Base-by-base conservation (phyloP, 176 grass and related monocot genomes). In the Bolboschoenus planiculmis region DNA sequence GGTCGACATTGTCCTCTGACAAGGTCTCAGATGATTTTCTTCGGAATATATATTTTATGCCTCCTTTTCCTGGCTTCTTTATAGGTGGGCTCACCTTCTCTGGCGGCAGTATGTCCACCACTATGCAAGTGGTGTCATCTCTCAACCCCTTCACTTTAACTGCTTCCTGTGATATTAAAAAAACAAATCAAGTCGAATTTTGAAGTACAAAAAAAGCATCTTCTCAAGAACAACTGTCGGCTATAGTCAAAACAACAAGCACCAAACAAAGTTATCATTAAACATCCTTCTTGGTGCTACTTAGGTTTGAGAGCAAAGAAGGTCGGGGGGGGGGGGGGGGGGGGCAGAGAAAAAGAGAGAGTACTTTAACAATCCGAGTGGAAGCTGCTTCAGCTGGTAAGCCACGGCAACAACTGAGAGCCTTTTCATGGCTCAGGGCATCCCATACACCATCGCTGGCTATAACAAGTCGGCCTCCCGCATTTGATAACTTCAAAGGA, bases 391-490 rank as follows among this genome's bases (percentile, higher is more conserved):
- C 95, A 72, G 95, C 92, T 60, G 92, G 92, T 74, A 97, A 64
- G 42, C 95, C 95, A 48, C 90, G 88, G 21, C 87, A 90, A 79
- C 87, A 93, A 84, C 86, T 92, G 35, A 94, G 84, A 42, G 95
- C 87, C 81, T 91, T 84, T 89, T 97, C 90, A 74, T 87, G 92
- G 23, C 55, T 81, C 67, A 97, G 74, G 0, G 90, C 85, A 85
- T 97, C 95, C 95, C 95, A 97, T 20, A 97, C 90, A 53, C 95
- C 95, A 60, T 97, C 95, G 47, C 92, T 94, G 72, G 95, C 87
- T 60, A 97, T 94, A 76, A 97, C 88, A 85, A 97, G 92, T 27
- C 92, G 35, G 5, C 95, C 95, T 85, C 92, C 95, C 0, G 90
- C 90, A 91, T 91, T 95, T 68, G 95, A 94, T 26, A 98, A 76